Conservation (phyloP, 768 basidiomycete genomes). For the Tremella mesenterica region DNA sequence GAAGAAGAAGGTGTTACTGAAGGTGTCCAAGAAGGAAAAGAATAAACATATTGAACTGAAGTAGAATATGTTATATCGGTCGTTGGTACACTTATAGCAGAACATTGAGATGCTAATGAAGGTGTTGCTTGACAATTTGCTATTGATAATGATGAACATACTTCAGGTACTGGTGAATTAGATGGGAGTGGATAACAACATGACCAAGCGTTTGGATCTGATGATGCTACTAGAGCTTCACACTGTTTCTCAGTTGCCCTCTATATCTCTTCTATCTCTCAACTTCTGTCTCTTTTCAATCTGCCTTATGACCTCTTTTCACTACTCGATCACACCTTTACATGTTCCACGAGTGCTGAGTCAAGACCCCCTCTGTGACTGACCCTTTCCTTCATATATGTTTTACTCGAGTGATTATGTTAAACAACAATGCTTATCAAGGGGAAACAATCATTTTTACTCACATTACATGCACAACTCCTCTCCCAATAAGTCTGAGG, state of each 20-base stretch:
- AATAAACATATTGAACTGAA: neutral
- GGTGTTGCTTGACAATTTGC: neutral
- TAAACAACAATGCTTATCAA: neutral
- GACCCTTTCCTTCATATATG: neutral
- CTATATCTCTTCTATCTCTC: no score
- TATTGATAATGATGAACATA: neutral
- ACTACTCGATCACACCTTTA: no score
- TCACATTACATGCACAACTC: constrained; percentile 12
- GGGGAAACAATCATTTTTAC: neutral
- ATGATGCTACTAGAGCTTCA: neutral
- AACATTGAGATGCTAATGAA: neutral
- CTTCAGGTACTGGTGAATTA: neutral
- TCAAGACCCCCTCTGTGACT: no score
- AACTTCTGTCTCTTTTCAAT: no score
- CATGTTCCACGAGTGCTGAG: no score
- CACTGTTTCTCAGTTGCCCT: no score
- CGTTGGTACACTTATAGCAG: neutral
- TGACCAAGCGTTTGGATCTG: neutral
- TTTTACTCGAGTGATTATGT: neutral
- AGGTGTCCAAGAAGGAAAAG: neutral
- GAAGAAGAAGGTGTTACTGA: neutral
- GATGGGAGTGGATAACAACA: neutral
- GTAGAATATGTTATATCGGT: neutral
- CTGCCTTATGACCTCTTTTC: no score
- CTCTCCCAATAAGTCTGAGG: constrained; percentile 15